phyloP scores from a whole-genome alignment of 345 rosid genomes.

The Dovyalis caffra region DNA sequence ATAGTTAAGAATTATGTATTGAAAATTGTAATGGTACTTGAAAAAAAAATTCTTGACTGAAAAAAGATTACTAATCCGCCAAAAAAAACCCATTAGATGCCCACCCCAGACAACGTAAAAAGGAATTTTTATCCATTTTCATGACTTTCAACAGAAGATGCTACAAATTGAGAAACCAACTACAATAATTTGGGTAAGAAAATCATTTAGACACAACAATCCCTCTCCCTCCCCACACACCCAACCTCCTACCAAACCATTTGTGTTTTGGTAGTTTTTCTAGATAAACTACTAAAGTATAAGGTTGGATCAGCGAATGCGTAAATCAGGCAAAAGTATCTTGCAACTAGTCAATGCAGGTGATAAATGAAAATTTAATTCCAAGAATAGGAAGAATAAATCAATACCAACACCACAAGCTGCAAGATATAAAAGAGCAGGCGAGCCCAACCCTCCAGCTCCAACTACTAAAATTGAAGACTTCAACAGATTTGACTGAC shows the following conservation, averaged over 20 bases:
- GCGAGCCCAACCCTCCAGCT: conserved; percentile 96
- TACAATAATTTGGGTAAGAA: neutral
- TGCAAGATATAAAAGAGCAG: conserved; percentile 82
- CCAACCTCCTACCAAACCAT: no score
- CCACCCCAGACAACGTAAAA: neutral
- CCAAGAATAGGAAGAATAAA: no score
- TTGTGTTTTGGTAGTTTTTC: no score
- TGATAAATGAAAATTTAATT: no score
- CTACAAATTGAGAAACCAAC: neutral
- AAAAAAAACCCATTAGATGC: neutral
- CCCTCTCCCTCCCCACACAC: neutral
- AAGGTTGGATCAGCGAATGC: no score
- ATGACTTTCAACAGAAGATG: neutral
- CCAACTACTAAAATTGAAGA: conserved; percentile 84
- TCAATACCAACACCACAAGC: conserved; percentile 82
- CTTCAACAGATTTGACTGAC: conserved; percentile 73
- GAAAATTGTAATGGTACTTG: no score
- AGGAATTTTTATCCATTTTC: neutral
- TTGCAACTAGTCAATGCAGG: no score
- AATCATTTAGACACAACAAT: neutral
- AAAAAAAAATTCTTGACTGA: no score
- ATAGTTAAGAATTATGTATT: neutral
- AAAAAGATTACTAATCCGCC: neutral
- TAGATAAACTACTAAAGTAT: no score
- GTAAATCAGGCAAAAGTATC: no score